phyloP scores from a whole-genome alignment of 192 early-diverging fungal genomes.

The Coemansia sp. region DNA sequence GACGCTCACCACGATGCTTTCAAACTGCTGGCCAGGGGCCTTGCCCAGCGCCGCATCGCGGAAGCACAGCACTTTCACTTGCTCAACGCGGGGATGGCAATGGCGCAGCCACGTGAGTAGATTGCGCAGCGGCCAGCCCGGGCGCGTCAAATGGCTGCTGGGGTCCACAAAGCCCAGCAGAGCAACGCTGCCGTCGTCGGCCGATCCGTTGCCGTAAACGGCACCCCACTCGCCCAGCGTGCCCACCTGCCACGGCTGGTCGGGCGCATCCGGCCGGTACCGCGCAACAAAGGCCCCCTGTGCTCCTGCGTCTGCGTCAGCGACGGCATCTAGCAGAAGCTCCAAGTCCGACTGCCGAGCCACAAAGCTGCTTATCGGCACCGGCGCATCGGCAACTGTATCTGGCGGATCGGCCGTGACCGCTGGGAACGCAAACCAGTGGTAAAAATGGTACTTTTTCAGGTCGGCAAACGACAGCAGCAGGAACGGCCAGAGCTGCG shows the following conservation, averaged over 20 bases:
- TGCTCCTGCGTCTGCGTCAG: background rate
- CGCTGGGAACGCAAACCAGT: conserved; percentile 94
- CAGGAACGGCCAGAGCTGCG: conserved; percentile 66
- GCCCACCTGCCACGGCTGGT: conserved; percentile 6
- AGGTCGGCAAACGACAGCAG: conserved; percentile 92
- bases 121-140: conserved; percentile 94
- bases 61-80: conserved; percentile 29
- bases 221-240: conserved; percentile 30
- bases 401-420: conserved; percentile 64
- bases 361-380: conserved; percentile 8
- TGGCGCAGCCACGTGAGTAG: conserved; percentile 59
- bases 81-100: conserved; percentile 9
- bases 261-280: background rate
- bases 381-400: conserved; percentile 9
- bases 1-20: conserved; percentile 39
- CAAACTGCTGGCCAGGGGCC: conserved; percentile 8
- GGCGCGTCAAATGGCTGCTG: conserved; percentile 63
- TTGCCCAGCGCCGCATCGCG: conserved; percentile 18
- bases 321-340: conserved; percentile 24
- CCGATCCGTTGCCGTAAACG: background rate
- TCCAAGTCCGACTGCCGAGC: conserved; percentile 18
- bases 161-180: conserved; percentile 85
- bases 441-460: conserved; percentile 92
- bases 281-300: conserved; percentile 27
- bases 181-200: conserved; percentile 2